Evolutionary conservation across 768 basidiomycete species (phyloP), one percentile per base, ranked within the genome.

Genomic region (Kwoniella botswanensis): DNA sequence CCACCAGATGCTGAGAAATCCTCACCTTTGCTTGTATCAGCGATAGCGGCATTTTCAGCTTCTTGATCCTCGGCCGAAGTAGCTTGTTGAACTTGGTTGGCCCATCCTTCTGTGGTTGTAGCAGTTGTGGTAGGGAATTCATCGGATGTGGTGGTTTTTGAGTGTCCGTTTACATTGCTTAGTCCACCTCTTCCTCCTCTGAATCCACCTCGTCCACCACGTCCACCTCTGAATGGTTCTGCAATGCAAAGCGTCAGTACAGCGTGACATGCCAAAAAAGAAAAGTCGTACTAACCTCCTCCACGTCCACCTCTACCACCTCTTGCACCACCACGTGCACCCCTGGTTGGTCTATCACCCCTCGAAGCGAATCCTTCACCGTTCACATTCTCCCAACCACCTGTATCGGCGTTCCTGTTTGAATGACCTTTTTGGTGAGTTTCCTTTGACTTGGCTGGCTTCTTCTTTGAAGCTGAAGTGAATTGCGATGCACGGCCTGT

Each of bases 401-500:
- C 81, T 18, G 76, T 63, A 70, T 80, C 80, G 18, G 76, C 77
- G 70, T 82, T 79, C 44, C 76, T 71, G 76, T 81, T 82, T 29
- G 79, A 74, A 63, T 79, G 75, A 52, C 72, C 77, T 52, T 75
- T 77, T 15, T 52, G 41, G 29, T 24, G 35, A 9, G 74, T 43
- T 52, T 68, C 65, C 71, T 70, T 73, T 55, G 78, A 61, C 68
- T 83, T 82, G 71, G 63, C 65, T 15, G 71, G 63, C 78, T 82
- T 82, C 68, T 82, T 82, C 50, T 74, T 68, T 18, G 78, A 78
- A 42, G 82, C 80, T 68, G 79, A 76, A 42, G 83, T 82, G 76
- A 84, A 84, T 74, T 83, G 82, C 42, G 78, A 68, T 24, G 83
- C 84, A 57, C 80, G 82, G 66, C 84, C 84, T 84, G 70, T 43